Conservation (phyloP, 441 rosid genomes). For the Iberis amara region DNA sequence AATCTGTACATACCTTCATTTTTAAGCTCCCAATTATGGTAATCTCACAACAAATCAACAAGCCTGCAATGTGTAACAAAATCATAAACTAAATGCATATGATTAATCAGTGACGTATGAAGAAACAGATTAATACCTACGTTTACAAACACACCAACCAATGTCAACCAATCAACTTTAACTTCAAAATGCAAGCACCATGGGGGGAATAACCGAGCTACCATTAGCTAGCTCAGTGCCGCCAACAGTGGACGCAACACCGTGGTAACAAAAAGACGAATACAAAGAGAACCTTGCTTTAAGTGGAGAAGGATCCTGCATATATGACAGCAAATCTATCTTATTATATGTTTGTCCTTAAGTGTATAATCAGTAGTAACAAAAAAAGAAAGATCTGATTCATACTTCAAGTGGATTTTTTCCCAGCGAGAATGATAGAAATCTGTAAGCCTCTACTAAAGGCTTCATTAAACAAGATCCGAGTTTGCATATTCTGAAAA, state of each 20-base stretch:
- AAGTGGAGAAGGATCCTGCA: conserved; percentile 16
- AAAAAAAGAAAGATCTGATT: neutral
- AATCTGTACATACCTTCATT: conserved; percentile 26
- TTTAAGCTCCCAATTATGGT: conserved; percentile 6
- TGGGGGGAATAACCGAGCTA: neutral
- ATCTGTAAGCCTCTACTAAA: conserved; percentile 64
- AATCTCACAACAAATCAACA: conserved; percentile 12
- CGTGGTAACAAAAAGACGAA: neutral
- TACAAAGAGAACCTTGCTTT: conserved; percentile 4
- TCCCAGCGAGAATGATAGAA: conserved; percentile 51
- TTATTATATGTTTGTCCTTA: neutral
- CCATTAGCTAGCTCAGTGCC: no score
- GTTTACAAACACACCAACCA: conserved; percentile 13
- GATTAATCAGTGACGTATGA: neutral
- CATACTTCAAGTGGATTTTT: conserved; percentile 37
- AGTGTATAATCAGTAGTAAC: conserved; percentile 13
- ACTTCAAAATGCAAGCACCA: conserved; percentile 18
- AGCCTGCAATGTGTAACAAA: conserved; percentile 15
- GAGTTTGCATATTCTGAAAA: conserved; percentile 59
- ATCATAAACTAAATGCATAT: conserved; percentile 5
- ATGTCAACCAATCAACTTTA: conserved; percentile 1
- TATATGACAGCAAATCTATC: neutral
- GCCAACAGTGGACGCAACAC: no score
- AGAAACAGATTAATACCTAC: conserved; percentile 18
- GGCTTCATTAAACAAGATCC: conserved; percentile 65